Percentiles rank a stretch among this genome's conserved stretches.
Evolutionary conservation across 2,329 filamentous ascomycete genomes (phyloP).

Genomic region (Chrysoporthe austroafricana): DNA sequence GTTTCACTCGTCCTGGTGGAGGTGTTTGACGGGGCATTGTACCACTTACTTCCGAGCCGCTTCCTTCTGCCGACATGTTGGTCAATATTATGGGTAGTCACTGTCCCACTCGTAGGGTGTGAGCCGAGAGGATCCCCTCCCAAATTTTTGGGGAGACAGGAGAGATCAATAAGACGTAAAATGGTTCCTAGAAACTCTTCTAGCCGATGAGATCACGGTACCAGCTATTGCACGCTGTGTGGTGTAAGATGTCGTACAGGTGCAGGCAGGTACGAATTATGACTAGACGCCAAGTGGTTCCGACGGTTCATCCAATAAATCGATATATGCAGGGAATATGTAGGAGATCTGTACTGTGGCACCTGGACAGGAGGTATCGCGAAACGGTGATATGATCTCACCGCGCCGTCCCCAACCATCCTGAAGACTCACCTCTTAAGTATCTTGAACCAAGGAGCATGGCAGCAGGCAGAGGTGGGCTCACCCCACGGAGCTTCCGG

Average conservation of each 20-base stretch:
- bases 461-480: not conserved
- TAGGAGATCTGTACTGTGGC: not conserved
- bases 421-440: not conserved
- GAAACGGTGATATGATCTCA: not conserved
- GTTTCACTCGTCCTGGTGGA: not conserved
- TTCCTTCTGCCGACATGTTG: slow-evolving; percentile 1
- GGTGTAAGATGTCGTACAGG: not conserved
- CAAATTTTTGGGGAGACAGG: not conserved
- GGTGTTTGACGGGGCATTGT: not conserved
- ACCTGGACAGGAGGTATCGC: not conserved
- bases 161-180: not conserved
- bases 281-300: not conserved
- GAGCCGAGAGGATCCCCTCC: not conserved
- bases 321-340: too few relatives aligned
- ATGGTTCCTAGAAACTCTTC: not conserved
- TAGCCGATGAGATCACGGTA: not conserved
- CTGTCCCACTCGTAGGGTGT: not conserved
- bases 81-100: not conserved
- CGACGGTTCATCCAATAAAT: not conserved
- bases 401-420: not conserved
- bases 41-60: not conserved
- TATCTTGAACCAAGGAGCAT: not conserved
- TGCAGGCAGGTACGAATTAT: not conserved
- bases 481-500: not conserved
- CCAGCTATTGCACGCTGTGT: not conserved